Percentiles rank a stretch among this genome's conserved stretches.
Conservation (phyloP, 139 green algal genomes). For the Gonium pectorale region DNA sequence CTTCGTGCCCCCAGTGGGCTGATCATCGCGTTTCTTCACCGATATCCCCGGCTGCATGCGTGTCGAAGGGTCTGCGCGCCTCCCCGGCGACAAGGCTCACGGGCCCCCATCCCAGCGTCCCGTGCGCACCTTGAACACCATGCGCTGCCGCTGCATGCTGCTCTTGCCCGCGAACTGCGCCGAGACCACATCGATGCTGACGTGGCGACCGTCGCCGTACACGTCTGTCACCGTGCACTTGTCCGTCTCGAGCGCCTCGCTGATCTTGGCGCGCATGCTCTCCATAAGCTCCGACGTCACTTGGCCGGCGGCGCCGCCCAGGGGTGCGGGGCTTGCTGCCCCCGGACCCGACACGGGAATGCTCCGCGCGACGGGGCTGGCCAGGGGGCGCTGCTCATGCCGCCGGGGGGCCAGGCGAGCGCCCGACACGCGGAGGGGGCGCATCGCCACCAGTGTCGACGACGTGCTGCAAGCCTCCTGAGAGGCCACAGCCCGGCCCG, state of each 20-base stretch:
- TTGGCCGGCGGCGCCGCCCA: slow-evolving; percentile 50
- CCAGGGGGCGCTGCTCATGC: neutral
- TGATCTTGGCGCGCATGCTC: slow-evolving; percentile 66
- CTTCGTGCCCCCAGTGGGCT: no score
- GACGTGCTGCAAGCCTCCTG: no score
- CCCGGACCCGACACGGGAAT: slow-evolving; percentile 43
- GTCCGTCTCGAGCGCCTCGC: slow-evolving; percentile 66
- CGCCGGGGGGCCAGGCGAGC: no score
- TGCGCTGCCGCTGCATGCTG: slow-evolving; percentile 79
- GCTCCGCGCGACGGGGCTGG: neutral
- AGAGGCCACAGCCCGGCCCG: no score
- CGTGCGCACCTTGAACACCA: slow-evolving; percentile 88
- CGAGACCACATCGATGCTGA: slow-evolving; percentile 84
- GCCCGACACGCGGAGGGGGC: no score
- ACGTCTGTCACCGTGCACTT: slow-evolving; percentile 68
- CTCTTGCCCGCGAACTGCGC: slow-evolving; percentile 83
- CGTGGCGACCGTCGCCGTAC: slow-evolving; percentile 85
- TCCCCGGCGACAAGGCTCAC: no score
- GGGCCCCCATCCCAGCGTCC: no score
- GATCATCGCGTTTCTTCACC: no score
- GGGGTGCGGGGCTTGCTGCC: neutral
- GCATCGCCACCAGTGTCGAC: no score
- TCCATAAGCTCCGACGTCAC: slow-evolving; percentile 68
- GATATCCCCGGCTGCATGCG: no score
- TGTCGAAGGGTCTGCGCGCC: no score